A percentile compares a stretch with the other conserved stretches of the same genome.
These are phyloP conservation scores for Pythium vanterpoolii DNA, from an alignment of 352 stramenopile genomes.

Conservation along the genomic window DNA sequence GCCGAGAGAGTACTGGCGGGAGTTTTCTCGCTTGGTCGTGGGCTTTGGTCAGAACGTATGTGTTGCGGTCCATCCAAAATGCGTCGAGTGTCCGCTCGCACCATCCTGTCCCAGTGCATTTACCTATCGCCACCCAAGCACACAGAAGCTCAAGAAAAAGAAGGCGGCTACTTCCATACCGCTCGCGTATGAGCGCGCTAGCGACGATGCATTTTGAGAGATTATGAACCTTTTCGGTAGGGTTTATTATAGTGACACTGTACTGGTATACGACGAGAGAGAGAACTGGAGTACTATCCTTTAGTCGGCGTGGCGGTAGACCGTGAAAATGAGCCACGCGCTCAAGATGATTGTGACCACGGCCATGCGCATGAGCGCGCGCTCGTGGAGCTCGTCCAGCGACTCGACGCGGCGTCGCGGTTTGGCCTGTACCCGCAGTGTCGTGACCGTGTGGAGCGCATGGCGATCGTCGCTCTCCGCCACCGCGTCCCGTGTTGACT, in stretches of 20 bases:
- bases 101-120: conserved; percentile 51
- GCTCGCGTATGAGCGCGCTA: not conserved
- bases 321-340: conserved; percentile 32
- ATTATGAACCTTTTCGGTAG: too few species aligned
- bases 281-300: not conserved
- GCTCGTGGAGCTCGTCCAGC: conserved; percentile 36
- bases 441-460: conserved; percentile 18
- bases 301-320: conserved; percentile 27
- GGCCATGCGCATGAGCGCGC: conserved; percentile 33
- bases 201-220: not conserved
- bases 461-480: conserved; percentile 12
- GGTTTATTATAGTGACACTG: not conserved
- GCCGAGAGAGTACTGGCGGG: conserved; percentile 48
- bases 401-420: conserved; percentile 30
- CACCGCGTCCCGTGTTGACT: not conserved
- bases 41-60: conserved; percentile 75
- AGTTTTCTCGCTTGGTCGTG: conserved; percentile 61
- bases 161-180: not conserved
- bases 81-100: conserved; percentile 49
- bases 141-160: not conserved
- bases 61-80: conserved; percentile 49
- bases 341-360: conserved; percentile 29
- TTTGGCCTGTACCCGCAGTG: conserved; percentile 15
- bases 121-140: conserved; percentile 15
- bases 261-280: not conserved